Percentiles rank a stretch among this genome's conserved stretches.
phyloP scores from a whole-genome alignment of 805 yeast genomes.

The Kregervanrija pseudodelftensis region DNA sequence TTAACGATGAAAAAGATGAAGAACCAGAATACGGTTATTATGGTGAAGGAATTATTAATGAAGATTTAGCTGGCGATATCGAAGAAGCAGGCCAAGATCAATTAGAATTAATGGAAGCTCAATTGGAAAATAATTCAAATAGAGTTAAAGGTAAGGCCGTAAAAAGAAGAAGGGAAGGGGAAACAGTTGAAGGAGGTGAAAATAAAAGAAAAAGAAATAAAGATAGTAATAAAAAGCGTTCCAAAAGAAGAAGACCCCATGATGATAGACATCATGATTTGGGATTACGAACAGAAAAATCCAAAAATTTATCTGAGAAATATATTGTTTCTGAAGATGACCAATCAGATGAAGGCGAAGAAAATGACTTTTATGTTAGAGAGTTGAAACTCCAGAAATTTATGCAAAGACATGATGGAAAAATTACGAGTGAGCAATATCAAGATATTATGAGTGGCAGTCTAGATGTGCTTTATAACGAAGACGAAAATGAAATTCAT shows the following conservation, averaged over 20 bases:
- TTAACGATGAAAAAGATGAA: constrained; percentile 1
- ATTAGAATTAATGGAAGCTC: constrained; percentile 33
- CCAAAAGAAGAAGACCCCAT: constrained; percentile 15
- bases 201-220: constrained; percentile 1
- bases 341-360: constrained; percentile 51
- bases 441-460: constrained; percentile 7
- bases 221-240: constrained; percentile 4
- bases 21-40: constrained; percentile 15
- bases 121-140: constrained; percentile 13
- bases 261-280: constrained; percentile 21
- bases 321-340: constrained; percentile 58
- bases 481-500: not conserved
- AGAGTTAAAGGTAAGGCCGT: constrained; percentile 22
- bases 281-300: not conserved
- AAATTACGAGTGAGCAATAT: constrained; percentile 23
- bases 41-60: constrained; percentile 9
- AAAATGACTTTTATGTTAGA: constrained; percentile 44
- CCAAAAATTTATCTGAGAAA: constrained; percentile 39
- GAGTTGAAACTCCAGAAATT: constrained; percentile 43
- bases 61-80: constrained; percentile 23
- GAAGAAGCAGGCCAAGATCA: constrained; percentile 33
- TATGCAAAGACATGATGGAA: constrained; percentile 19
- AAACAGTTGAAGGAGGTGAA: constrained; percentile 8
- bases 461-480: constrained; percentile 1
- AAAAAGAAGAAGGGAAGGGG: constrained; percentile 11